These are phyloP conservation scores for Ogataea nitratoaversa DNA, from an alignment of 805 yeast genomes.

Conservation along the genomic window DNA sequence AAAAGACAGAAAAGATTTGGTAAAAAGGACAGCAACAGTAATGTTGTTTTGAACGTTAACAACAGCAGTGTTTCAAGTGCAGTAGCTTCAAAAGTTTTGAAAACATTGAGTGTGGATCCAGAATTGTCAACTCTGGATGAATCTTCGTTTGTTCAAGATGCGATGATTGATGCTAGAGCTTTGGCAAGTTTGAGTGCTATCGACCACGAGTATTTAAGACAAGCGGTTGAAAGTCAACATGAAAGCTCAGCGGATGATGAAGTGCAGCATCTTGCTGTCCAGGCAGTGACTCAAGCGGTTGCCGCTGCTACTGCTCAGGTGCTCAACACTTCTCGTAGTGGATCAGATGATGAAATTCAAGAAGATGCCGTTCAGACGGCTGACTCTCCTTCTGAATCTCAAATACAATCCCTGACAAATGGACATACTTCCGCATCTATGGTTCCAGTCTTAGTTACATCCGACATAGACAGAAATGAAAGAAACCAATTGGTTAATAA, in stretches of 20 bases:
- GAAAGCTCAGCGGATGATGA: slow-evolving; percentile 22
- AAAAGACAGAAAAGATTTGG: slow-evolving; percentile 8
- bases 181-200: slow-evolving; percentile 42
- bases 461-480: no score
- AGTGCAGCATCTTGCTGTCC: slow-evolving; percentile 30
- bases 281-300: slow-evolving; percentile 26
- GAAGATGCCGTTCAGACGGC: no score
- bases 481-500: no score
- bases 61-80: neutral
- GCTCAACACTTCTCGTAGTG: no score
- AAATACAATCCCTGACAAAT: no score
- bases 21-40: slow-evolving; percentile 5
- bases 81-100: slow-evolving; percentile 4
- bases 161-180: slow-evolving; percentile 64
- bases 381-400: no score
- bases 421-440: no score
- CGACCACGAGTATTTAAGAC: slow-evolving; percentile 29
- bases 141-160: slow-evolving; percentile 56
- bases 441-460: no score
- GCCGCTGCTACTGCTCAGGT: slow-evolving; percentile 11
- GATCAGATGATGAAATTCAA: no score
- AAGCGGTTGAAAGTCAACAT: slow-evolving; percentile 20
- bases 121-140: slow-evolving; percentile 49
- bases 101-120: slow-evolving; percentile 48
- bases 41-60: no score